Evolutionary conservation across 73 alveolate species (phyloP).

Genomic region (Paramecium octaurelia): DNA sequence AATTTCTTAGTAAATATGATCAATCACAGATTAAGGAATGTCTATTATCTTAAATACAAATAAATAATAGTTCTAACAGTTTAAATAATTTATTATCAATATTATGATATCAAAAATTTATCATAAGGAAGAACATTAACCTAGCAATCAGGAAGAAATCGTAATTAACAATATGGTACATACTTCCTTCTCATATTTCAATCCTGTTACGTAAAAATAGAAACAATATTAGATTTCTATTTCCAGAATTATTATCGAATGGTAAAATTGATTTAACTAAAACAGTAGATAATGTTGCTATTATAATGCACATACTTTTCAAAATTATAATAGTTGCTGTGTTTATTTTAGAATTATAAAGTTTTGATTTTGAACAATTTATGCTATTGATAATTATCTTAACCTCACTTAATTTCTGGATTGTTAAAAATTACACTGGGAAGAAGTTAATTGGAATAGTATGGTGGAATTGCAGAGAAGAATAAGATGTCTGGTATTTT

Average conservation of each 20-base stretch:
- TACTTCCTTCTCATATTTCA: neutral
- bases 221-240: neutral
- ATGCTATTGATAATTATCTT: neutral
- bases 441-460: neutral
- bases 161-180: neutral
- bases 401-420: neutral
- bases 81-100: neutral
- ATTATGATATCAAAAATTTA: neutral
- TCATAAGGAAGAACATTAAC: neutral
- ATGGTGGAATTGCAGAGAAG: neutral
- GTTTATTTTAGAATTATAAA: neutral
- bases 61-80: neutral
- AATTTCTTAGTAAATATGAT: neutral
- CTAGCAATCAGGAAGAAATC: neutral
- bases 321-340: neutral
- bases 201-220: conserved; percentile 33
- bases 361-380: neutral
- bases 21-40: neutral
- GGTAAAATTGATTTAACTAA: conserved; percentile 13
- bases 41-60: neutral
- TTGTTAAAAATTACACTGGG: neutral
- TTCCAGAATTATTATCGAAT: conserved; percentile 21
- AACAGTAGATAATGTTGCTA: neutral
- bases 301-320: neutral
- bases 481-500: neutral